Evolutionary conservation across 1,284 basidiomycete species (phyloP).

Genomic region (Ustilago tritici): DNA sequence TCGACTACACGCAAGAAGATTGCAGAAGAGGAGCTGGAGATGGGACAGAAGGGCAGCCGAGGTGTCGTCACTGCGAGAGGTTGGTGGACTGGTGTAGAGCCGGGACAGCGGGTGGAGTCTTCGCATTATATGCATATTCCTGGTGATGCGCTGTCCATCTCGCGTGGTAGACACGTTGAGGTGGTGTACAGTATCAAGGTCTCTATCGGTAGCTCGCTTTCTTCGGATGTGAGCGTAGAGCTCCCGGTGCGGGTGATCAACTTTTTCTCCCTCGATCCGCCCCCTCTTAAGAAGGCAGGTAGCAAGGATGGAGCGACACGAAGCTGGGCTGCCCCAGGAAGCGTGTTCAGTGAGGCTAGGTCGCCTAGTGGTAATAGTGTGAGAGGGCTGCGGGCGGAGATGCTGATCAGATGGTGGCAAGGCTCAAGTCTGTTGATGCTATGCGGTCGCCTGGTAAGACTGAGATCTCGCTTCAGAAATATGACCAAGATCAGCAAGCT

Average conservation of each 20-base stretch:
- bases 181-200: slow-evolving; percentile 82
- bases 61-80: slow-evolving; percentile 60
- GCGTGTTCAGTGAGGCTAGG: slow-evolving; percentile 7
- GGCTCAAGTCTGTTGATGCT: slow-evolving; percentile 61
- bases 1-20: slow-evolving; percentile 64
- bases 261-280: slow-evolving; percentile 83
- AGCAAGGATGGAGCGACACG: slow-evolving; percentile 16
- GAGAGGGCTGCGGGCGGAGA: slow-evolving; percentile 7
- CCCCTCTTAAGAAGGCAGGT: slow-evolving; percentile 70
- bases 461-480: slow-evolving; percentile 45
- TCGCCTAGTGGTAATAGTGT: slow-evolving; percentile 10
- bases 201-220: slow-evolving; percentile 77
- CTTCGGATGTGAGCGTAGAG: slow-evolving; percentile 77
- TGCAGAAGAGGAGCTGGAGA: slow-evolving; percentile 60
- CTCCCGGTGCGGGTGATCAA: slow-evolving; percentile 82
- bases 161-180: slow-evolving; percentile 82
- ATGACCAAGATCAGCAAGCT: slow-evolving; percentile 33
- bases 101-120: slow-evolving; percentile 56
- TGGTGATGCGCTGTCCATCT: slow-evolving; percentile 80
- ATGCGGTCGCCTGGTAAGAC: slow-evolving; percentile 58
- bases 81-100: slow-evolving; percentile 67
- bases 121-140: slow-evolving; percentile 65
- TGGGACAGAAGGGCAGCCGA: slow-evolving; percentile 62
- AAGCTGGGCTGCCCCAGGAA: slow-evolving; percentile 28
- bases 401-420: slow-evolving; percentile 53